Base-by-base conservation (phyloP, 495 filamentous ascomycete species). In the Penicillium paradoxum region DNA sequence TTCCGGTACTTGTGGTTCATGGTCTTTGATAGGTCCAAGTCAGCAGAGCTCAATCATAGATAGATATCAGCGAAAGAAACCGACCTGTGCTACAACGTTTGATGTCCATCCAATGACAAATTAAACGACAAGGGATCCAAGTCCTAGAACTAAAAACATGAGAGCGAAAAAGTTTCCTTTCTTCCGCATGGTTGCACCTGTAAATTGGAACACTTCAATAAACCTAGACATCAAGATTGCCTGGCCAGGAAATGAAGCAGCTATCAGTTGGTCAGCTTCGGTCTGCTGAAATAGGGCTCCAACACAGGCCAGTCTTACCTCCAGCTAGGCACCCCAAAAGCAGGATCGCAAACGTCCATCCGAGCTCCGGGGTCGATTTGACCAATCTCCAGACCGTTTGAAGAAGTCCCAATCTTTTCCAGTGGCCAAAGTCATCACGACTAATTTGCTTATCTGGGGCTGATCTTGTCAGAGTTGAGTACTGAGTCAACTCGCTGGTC, bases 131-230 rank as follows among this genome's bases (percentile, higher is more conserved):
- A 73, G 70, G n/a, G 73, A 69, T 25, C 72, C 76, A 15, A 75
- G 54, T 18, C 75, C 79, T 1, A 85, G 65, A 14, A 76, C 68
- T 18, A 85, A 76, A 55, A 85, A 85, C 78, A 85, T 85, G 18
- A 84, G 54, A 22, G 81, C 78, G 73, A 80, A 82, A 51, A 85
- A 84, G 42, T 73, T 74, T 6, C 59, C 76, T 4, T 67, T 21
- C 6, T 44, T 36, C 2, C 27, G 25, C 56, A 69, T 59, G 1
- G 58, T 21, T 22, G 47, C 32, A 2, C 49, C 58, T 10, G 59
- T 50, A 14, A 72, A 66, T 9, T 69, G 56, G 36, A 70, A 73
- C 14, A 69, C 62, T 0, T 53, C 55, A 15, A 72, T 51, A 4
- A 70, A 29, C n/a, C 49, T 57, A 0, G 59, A 40, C 33, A 66